Evolutionary conservation across 2,329 filamentous ascomycete species (phyloP), one percentile per base, ranked within the genome.

Genomic region (Fusarium keratoplasticum): DNA sequence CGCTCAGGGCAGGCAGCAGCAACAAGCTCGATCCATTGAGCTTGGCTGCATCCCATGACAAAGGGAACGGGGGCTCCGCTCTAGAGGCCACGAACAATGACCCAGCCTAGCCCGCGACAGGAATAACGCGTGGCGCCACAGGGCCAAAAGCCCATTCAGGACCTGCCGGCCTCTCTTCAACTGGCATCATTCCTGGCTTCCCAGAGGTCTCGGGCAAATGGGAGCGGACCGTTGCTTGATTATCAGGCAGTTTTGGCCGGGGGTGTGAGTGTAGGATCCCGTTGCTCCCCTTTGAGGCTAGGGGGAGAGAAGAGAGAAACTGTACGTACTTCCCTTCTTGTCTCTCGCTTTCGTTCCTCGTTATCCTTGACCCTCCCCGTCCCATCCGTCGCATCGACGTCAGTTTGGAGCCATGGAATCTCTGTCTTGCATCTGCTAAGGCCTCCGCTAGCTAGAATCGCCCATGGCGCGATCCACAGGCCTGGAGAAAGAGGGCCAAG

Each of bases 401-500:
- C 27, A 57, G 60, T 25, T 47, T 18, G 60, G 33, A 35, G 52
- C 22, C 40, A 50, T 61, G 40, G 35, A 47, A 47, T 16, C 47
- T 61, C 38, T 35, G 58, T 47, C 58, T 61, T 61, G 58, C 58
- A 61, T 61, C 58, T n/a, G 27, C 58, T 25, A 61, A 18, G 13
- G 36, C 52, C 18, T 35, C 22, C 29, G 52, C 38, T 29, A 42
- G 27, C 58, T 61, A 29, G 16, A 31, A 61, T 50, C 22, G 22
- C 59, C 29, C 59, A 29, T 52, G 59, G 59, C 59, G 42, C 59
- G 31, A 61, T 52, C 59, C 16, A 13, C 42, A 22, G 14, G 40
- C 59, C 16, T 33, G 18, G 38, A 44, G 58, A 61, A 42, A 10
- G 42, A 47, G 16, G 22, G 9, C 36, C 36, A 42, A 40, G 57